Evolutionary conservation across 2,329 filamentous ascomycete genomes (phyloP).

Genomic region (Pseudogymnoascus sp.): DNA sequence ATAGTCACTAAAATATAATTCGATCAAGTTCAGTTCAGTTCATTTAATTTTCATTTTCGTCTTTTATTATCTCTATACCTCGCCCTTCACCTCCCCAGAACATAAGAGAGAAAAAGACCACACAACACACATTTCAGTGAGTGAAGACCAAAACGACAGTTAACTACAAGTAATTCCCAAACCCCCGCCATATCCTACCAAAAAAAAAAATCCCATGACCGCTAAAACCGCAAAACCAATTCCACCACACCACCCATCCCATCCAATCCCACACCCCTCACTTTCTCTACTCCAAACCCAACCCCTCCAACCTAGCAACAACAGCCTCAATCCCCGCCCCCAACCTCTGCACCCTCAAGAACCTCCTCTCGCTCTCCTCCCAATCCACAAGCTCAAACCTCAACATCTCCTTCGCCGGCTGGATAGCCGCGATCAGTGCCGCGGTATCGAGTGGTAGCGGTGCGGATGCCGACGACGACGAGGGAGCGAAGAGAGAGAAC

Average conservation of each 20-base stretch:
- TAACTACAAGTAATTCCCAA: not conserved
- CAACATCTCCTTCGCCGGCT: constrained; percentile 57
- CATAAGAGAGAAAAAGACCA: too few species aligned
- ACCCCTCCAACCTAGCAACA: constrained; percentile 22
- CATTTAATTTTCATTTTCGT: too few species aligned
- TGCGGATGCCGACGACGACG: constrained; percentile 24
- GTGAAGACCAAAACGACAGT: not conserved
- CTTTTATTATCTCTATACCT: too few species aligned
- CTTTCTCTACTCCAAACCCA: not conserved
- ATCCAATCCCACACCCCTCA: too few species aligned
- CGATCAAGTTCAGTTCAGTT: too few species aligned
- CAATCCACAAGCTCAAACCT: constrained; percentile 61
- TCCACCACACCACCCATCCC: not conserved
- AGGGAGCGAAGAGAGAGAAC: constrained; percentile 52
- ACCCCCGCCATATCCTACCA: not conserved
- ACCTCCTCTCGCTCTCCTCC: constrained; percentile 27
- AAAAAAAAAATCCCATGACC: not conserved
- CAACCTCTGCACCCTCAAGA: constrained; percentile 23
- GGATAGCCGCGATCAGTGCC: constrained; percentile 47
- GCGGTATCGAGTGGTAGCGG: constrained; percentile 40
- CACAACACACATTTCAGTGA: not conserved
- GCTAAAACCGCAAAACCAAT: constrained; percentile 7
- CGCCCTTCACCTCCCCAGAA: too few species aligned
- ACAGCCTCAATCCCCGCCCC: constrained; percentile 25
- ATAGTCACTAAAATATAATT: too few species aligned